Percentiles rank a stretch among this genome's conserved stretches.
Conservation (phyloP, 1,284 basidiomycete species). For the Singerocomus rubriflavus region DNA sequence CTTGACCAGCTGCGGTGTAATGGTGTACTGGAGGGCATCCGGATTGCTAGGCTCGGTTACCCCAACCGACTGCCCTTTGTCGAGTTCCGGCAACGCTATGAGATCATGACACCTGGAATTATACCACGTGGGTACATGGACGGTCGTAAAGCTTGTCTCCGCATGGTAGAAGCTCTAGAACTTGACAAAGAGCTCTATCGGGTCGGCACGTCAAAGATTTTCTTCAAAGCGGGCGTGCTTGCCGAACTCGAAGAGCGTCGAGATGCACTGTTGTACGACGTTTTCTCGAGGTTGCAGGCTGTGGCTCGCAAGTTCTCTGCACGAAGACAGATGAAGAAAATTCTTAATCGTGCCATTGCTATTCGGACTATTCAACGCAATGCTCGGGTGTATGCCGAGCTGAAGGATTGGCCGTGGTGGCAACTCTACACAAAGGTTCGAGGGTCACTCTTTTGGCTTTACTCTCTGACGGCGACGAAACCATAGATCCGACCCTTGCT, state of each 20-base stretch:
- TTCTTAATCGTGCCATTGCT: constrained; percentile 90
- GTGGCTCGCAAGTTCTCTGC: constrained; percentile 84
- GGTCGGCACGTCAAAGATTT: constrained; percentile 96
- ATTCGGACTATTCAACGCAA: constrained; percentile 93
- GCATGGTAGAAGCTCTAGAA: constrained; percentile 91
- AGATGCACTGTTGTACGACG: constrained; percentile 82
- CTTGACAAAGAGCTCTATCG: constrained; percentile 85
- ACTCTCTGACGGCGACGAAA: constrained; percentile 4
- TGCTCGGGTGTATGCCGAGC: constrained; percentile 85
- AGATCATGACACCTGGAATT: constrained; percentile 91
- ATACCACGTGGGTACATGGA: constrained; percentile 96
- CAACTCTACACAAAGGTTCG: constrained; percentile 88
- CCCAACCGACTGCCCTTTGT: constrained; percentile 96
- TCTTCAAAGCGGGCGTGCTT: constrained; percentile 98
- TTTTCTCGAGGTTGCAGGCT: constrained; percentile 90
- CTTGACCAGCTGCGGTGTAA: constrained; percentile 98
- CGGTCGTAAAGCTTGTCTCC: constrained; percentile 87
- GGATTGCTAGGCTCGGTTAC: constrained; percentile 96
- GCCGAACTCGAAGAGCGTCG: constrained; percentile 97
- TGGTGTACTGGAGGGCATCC: constrained; percentile 98
- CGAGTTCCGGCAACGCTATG: constrained; percentile 97
- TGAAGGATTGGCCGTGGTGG: constrained; percentile 99
- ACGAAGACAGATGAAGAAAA: constrained; percentile 90
- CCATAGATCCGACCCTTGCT: constrained; percentile 83
- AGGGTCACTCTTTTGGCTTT: neutral